Conservation (phyloP, 1,139 yeast genomes). For the Yamadazyma diddensiae region DNA sequence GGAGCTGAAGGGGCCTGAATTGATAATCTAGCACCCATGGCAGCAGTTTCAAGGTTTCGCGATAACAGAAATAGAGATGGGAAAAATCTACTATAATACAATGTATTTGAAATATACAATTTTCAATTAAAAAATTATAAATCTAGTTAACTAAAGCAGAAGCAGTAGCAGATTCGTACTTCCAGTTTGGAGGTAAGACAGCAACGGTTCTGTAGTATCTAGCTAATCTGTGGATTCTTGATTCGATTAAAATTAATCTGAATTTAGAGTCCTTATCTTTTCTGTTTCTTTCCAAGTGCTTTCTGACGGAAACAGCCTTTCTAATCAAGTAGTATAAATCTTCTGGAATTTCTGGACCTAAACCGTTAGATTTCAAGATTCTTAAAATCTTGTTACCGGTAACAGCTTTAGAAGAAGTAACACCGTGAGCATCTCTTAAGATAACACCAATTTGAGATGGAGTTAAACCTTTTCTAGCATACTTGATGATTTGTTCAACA, state of each 20-base stretch:
- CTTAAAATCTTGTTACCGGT: slow-evolving; percentile 99
- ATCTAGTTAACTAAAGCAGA: slow-evolving; percentile 96
- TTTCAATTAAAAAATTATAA: slow-evolving; percentile 5
- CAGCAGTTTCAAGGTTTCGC: neutral
- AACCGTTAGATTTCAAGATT: slow-evolving; percentile 98
- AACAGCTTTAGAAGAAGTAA: slow-evolving; percentile 93
- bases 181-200: slow-evolving; percentile 99
- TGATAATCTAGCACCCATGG: slow-evolving; percentile 86
- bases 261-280: slow-evolving; percentile 99
- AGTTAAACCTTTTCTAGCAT: slow-evolving; percentile 99
- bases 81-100: slow-evolving; percentile 2
- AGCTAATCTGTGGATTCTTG: slow-evolving; percentile 99
- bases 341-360: slow-evolving; percentile 99
- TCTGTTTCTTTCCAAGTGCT: slow-evolving; percentile 99
- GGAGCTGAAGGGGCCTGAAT: slow-evolving; percentile 87
- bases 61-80: neutral
- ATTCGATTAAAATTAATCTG: slow-evolving; percentile 99
- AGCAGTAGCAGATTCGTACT: slow-evolving; percentile 99
- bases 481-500: slow-evolving; percentile 97
- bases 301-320: slow-evolving; percentile 99
- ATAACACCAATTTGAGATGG: slow-evolving; percentile 99
- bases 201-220: slow-evolving; percentile 99
- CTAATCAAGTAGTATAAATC: slow-evolving; percentile 98
- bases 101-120: slow-evolving; percentile 7
- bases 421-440: slow-evolving; percentile 99